Percentiles rank a stretch among this genome's conserved stretches.
Conservation (phyloP, 768 basidiomycete genomes). For the Mycena vulgaris region DNA sequence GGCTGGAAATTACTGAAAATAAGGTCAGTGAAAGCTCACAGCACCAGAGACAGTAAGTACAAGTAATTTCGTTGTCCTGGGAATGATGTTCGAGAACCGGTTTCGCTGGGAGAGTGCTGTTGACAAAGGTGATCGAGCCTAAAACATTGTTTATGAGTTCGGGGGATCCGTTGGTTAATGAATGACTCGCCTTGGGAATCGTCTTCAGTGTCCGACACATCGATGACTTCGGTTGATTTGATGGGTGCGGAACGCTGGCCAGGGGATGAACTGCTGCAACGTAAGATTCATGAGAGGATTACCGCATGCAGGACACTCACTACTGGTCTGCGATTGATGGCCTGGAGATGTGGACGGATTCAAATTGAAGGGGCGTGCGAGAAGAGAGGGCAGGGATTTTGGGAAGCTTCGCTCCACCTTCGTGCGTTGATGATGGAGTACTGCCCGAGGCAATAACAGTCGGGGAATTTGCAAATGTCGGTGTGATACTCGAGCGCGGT, state of each 20-base stretch:
- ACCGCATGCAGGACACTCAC: not conserved
- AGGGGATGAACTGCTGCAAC: slow-evolving; percentile 6
- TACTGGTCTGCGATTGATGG: not conserved
- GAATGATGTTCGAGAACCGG: not conserved
- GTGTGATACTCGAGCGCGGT: not conserved
- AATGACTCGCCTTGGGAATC: slow-evolving; percentile 54
- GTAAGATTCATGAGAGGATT: not conserved
- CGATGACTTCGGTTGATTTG: slow-evolving; percentile 18
- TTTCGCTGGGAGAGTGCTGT: slow-evolving; percentile 2
- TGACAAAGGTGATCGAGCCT: not conserved
- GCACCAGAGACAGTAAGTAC: not conserved
- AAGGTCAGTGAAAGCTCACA: not conserved
- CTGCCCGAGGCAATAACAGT: slow-evolving; percentile 27
- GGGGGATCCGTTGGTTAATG: not conserved
- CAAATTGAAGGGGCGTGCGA: slow-evolving; percentile 44
- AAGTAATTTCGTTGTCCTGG: not conserved
- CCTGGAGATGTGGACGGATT: slow-evolving; percentile 33
- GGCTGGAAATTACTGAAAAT: not conserved
- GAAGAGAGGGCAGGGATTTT: slow-evolving; percentile 4
- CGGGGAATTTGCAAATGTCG: slow-evolving; percentile 36
- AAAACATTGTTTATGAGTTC: slow-evolving; percentile 22
- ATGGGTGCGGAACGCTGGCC: not conserved
- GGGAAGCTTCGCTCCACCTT: slow-evolving; percentile 18
- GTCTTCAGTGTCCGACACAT: slow-evolving; percentile 49
- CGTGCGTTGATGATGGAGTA: slow-evolving; percentile 4